Base-by-base conservation (phyloP, 768 basidiomycete species). In the Lactifluus volemus region DNA sequence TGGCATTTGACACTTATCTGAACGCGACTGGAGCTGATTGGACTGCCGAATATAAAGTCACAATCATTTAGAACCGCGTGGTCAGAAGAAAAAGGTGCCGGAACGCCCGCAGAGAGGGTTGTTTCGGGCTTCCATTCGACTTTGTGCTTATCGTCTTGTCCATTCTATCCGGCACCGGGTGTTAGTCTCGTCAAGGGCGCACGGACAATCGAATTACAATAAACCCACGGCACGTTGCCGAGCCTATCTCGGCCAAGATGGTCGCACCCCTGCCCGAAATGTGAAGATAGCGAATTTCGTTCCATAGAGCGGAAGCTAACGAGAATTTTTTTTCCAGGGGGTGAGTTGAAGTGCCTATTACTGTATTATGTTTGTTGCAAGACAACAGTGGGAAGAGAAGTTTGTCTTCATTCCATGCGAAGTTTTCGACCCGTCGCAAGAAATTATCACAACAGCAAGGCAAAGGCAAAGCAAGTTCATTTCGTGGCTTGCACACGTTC, bases 71-170 rank as follows among this genome's bases (percentile, higher is more conserved):
- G 53, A 42, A 42, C 11, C 41, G 29, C 32, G 42, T 21, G 34
- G 49, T 11, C 21, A 25, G 1, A 25, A 25, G 14, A 48, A 47
- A 38, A 38, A 38, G 34, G 34, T 5, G 9, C 32, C 39, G 59
- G 53, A 45, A 50, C 19, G 48, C 29, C 36, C 34, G 30, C 21
- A 7, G 29, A n/a, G 38, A 42, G 44, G 7, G n/a, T 61, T 34
- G 44, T 10, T 29, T 25, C 25, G 25, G 25, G 45, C 50, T 57
- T 61, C 60, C 60, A 61, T 61, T 61, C 19, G 38, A 61, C 49
- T 17, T 15, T 55, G 38, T 51, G 36, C 50, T 41, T 53, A 57
- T 61, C 55, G 50, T 38, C 19, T 25, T 29, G 49, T 61, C 49
- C 49, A 57, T 36, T 10, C 42, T 57, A 57, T n/a, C 55, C 36